Conservation (phyloP, 2,329 filamentous ascomycete genomes). For the Phaeosphaeriaceae sp. region DNA sequence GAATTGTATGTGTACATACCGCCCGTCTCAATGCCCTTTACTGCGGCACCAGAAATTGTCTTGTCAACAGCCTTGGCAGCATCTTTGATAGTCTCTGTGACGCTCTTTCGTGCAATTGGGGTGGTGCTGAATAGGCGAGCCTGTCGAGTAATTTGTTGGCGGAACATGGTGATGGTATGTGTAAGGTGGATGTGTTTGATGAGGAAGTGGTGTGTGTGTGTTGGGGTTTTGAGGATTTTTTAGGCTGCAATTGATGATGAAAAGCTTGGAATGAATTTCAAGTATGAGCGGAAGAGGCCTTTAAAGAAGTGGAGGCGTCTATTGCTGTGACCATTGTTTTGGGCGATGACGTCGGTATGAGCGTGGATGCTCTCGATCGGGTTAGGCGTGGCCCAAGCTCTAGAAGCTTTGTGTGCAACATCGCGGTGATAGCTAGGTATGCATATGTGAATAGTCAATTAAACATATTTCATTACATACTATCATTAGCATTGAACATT, state of each 20-base stretch:
- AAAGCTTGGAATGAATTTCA: conserved; percentile 7
- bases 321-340: conserved; percentile 5
- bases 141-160: conserved; percentile 53
- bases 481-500: too few relatives aligned
- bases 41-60: conserved; percentile 60
- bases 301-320: conserved; percentile 19
- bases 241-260: conserved; percentile 4
- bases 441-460: neutral
- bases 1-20: conserved; percentile 55
- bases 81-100: conserved; percentile 63
- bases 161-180: conserved; percentile 51
- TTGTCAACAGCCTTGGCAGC: conserved; percentile 64
- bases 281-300: conserved; percentile 15
- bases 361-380: conserved; percentile 7
- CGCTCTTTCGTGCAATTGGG: conserved; percentile 55
- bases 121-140: conserved; percentile 63
- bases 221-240: conserved; percentile 4
- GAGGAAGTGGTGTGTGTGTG: neutral
- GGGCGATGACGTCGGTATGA: conserved; percentile 33
- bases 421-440: neutral
- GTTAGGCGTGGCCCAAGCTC: conserved; percentile 21
- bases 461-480: conserved; percentile 4
- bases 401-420: neutral
- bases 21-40: conserved; percentile 68
- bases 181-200: conserved; percentile 7